These are phyloP conservation scores for Aspergillus amoenus DNA, from an alignment of 2,329 filamentous ascomycete genomes.

Conservation along the genomic window DNA sequence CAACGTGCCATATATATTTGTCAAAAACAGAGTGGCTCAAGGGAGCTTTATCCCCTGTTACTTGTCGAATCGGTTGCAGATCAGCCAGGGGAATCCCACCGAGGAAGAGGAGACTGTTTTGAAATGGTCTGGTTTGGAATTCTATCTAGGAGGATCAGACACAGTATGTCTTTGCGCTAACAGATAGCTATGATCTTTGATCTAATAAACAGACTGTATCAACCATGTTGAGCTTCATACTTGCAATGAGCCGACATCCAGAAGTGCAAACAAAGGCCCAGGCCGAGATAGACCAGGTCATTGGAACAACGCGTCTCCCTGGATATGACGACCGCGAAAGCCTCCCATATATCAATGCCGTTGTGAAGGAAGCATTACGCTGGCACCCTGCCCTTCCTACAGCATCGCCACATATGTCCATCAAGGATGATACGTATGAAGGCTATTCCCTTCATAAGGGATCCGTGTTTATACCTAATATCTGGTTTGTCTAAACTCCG, in stretches of 20 bases:
- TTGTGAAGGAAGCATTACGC: conserved; percentile 10
- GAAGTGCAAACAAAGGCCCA: conserved; percentile 12
- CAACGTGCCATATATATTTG: conserved; percentile 46
- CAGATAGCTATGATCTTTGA: no score
- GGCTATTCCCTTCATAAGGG: conserved; percentile 11
- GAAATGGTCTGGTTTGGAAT: conserved; percentile 2
- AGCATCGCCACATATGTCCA: conserved; percentile 1
- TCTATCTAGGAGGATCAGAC: conserved; percentile 12
- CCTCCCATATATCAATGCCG: conserved; percentile 12
- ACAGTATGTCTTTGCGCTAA: conserved; percentile 1
- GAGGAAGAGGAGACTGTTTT: conserved; percentile 1
- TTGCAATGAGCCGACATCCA: conserved; percentile 11
- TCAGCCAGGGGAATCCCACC: not conserved
- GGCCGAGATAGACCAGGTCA: conserved; percentile 9
- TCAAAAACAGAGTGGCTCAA: conserved; percentile 40
- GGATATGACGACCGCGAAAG: not conserved
- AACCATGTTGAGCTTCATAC: conserved; percentile 7
- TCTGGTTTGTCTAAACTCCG: conserved; percentile 2
- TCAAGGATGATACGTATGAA: conserved; percentile 6
- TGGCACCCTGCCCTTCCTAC: conserved; percentile 13
- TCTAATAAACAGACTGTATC: conserved; percentile 10
- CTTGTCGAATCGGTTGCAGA: conserved; percentile 37
- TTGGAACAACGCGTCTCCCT: not conserved
- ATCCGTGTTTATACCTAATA: conserved; percentile 8
- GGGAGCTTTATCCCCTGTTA: conserved; percentile 37